phyloP scores from a whole-genome alignment of 2,329 filamentous ascomycete species.

The Diaporthe sp. region DNA sequence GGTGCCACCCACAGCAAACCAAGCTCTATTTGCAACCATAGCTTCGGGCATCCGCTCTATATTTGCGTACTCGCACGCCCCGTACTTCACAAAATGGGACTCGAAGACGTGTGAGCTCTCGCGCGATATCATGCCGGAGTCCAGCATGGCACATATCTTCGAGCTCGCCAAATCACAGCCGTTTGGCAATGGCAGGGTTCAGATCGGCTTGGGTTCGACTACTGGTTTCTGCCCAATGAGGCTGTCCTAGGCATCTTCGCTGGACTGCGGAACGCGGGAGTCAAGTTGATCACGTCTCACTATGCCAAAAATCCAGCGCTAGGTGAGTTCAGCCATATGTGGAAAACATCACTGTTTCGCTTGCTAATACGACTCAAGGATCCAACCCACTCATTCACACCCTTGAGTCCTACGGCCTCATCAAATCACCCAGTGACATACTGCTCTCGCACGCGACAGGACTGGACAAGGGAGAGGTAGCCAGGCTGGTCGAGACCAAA shows the following conservation, averaged over 20 bases:
- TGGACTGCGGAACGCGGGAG: neutral
- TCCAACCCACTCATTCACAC: neutral
- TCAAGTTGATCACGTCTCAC: slow-evolving; percentile 13
- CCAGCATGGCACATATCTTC: neutral
- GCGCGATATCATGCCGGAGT: neutral
- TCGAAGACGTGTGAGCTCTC: neutral
- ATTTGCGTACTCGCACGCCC: neutral
- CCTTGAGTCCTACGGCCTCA: neutral
- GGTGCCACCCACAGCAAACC: neutral
- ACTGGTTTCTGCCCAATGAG: slow-evolving; percentile 14
- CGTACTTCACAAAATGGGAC: neutral
- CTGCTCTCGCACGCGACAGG: slow-evolving; percentile 2
- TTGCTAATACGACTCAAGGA: neutral
- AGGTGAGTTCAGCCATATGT: neutral
- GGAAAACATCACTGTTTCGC: fast-evolving
- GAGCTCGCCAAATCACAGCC: neutral
- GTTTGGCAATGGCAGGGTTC: slow-evolving; percentile 13
- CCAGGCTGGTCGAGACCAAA: slow-evolving; percentile 5
- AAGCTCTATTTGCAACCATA: neutral
- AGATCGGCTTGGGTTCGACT: slow-evolving; percentile 25
- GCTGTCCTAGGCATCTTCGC: neutral
- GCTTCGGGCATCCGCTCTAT: neutral
- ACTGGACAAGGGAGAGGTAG: neutral
- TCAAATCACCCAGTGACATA: slow-evolving; percentile 11
- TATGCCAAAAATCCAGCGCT: slow-evolving; percentile 3